Conservation (phyloP, 805 yeast species). For the Tetrapisispora arboricola region DNA sequence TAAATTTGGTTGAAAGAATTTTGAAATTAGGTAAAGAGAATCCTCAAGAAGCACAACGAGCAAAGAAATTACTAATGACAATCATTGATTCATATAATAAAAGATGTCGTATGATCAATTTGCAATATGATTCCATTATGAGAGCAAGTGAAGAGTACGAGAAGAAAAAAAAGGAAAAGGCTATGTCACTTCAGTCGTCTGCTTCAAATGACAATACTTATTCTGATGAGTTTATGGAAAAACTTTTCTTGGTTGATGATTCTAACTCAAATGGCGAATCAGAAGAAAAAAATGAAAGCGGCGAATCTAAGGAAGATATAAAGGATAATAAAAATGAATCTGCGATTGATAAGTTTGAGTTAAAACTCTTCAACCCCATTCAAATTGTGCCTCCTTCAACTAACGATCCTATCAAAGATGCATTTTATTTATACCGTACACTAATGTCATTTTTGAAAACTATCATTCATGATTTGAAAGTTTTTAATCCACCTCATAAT, state of each 20-base stretch:
- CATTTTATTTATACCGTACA: conserved; percentile 78
- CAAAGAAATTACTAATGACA: conserved; percentile 62
- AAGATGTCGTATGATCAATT: conserved; percentile 65
- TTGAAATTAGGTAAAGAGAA: conserved; percentile 54
- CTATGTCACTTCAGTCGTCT: conserved; percentile 31
- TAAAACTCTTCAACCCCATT: conserved; percentile 48
- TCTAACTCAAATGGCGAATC: background rate
- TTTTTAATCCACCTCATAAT: conserved; percentile 75
- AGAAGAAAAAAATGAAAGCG: conserved; percentile 19
- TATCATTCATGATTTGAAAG: conserved; percentile 77
- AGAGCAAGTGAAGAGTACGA: conserved; percentile 48
- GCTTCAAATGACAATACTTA: conserved; percentile 28
- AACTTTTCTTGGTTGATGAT: background rate
- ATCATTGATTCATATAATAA: conserved; percentile 84
- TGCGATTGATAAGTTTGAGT: conserved; percentile 34
- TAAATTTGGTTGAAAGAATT: conserved; percentile 83
- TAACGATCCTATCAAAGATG: conserved; percentile 70
- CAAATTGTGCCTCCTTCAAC: conserved; percentile 39
- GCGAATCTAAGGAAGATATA: conserved; percentile 13
- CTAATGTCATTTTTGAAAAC: conserved; percentile 84
- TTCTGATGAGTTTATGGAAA: conserved; percentile 31
- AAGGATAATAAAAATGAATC: conserved; percentile 9
- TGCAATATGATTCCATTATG: conserved; percentile 58
- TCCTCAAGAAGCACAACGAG: conserved; percentile 58
- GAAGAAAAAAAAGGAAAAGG: conserved; percentile 33